A percentile compares a stretch with the other conserved stretches of the same genome.
Conservation (phyloP, 2,329 filamentous ascomycete species). For the Calonectria pseudoreteaudii region DNA sequence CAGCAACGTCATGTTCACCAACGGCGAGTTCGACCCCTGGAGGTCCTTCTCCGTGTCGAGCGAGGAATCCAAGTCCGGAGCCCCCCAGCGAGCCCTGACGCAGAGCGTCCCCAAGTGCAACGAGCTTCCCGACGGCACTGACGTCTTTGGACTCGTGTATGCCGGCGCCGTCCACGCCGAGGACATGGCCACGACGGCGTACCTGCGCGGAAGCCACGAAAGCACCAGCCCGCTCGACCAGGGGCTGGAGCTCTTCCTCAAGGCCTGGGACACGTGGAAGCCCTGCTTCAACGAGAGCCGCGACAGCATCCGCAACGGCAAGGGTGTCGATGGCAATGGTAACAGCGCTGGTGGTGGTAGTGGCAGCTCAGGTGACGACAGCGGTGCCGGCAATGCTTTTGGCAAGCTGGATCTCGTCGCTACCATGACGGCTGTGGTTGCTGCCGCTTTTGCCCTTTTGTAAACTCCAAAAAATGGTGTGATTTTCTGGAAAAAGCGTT, state of each 20-base stretch:
- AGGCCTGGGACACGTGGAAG: slow-evolving; percentile 27
- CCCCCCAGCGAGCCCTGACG: slow-evolving; percentile 6
- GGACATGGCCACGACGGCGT: slow-evolving; percentile 14
- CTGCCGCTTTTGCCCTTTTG: not conserved
- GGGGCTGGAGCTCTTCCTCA: slow-evolving; percentile 27
- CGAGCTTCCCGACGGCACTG: slow-evolving; percentile 10
- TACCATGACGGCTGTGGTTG: not conserved
- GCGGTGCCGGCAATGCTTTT: not conserved
- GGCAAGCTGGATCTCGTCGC: not conserved
- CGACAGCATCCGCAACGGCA: slow-evolving; percentile 25
- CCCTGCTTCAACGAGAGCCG: slow-evolving; percentile 34
- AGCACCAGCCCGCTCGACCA: slow-evolving; percentile 16
- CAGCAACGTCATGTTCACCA: slow-evolving; percentile 43
- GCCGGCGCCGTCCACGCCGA: slow-evolving; percentile 23
- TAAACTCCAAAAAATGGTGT: not conserved
- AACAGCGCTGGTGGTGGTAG: not conserved
- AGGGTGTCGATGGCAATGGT: slow-evolving; percentile 19
- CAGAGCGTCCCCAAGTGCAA: slow-evolving; percentile 23
- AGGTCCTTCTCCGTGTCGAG: slow-evolving; percentile 28
- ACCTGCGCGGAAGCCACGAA: not conserved
- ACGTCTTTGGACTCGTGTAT: slow-evolving; percentile 28
- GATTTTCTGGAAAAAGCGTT: not conserved
- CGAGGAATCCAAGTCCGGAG: slow-evolving; percentile 13
- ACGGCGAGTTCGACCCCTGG: slow-evolving; percentile 48
- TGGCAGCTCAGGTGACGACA: not conserved